phyloP scores from a whole-genome alignment of 306 rosid genomes.

The Lithocarpus polystachyus region DNA sequence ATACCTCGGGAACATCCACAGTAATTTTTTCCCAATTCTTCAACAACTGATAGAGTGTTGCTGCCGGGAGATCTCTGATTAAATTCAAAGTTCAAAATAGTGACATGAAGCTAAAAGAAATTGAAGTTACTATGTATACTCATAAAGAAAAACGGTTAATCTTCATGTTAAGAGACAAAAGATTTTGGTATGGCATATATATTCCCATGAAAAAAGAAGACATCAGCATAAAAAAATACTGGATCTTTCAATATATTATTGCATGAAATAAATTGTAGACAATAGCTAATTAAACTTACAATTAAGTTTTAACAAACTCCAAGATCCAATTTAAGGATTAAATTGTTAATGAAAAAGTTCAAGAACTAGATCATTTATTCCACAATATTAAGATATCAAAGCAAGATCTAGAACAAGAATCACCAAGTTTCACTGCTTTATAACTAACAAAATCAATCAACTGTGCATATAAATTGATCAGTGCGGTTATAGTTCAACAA shows the following conservation, averaged over 20 bases:
- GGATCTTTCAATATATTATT: not conserved
- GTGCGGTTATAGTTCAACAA: not conserved
- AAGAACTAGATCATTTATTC: not conserved
- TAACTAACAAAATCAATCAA: not conserved
- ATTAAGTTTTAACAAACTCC: not conserved
- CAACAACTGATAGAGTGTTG: slow-evolving; percentile 55
- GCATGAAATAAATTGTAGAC: not conserved
- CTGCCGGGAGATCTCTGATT: slow-evolving; percentile 74
- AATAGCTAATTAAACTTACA: not conserved
- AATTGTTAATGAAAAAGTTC: not conserved
- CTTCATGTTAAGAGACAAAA: slow-evolving; percentile 2
- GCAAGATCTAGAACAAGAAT: not conserved
- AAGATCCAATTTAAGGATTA: not conserved
- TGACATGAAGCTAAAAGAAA: slow-evolving; percentile 13
- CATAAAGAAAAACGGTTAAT: not conserved
- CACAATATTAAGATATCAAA: not conserved
- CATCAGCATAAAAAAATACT: too few relatives aligned
- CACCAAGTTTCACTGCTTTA: not conserved
- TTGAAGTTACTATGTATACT: not conserved
- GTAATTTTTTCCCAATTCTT: slow-evolving; percentile 67
- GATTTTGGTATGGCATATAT: not conserved
- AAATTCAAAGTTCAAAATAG: slow-evolving; percentile 24
- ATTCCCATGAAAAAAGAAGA: not conserved
- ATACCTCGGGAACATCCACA: slow-evolving; percentile 63
- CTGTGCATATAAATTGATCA: not conserved